phyloP scores from a whole-genome alignment of 2,329 filamentous ascomycete species.

The Aspergillus hiratsukae region DNA sequence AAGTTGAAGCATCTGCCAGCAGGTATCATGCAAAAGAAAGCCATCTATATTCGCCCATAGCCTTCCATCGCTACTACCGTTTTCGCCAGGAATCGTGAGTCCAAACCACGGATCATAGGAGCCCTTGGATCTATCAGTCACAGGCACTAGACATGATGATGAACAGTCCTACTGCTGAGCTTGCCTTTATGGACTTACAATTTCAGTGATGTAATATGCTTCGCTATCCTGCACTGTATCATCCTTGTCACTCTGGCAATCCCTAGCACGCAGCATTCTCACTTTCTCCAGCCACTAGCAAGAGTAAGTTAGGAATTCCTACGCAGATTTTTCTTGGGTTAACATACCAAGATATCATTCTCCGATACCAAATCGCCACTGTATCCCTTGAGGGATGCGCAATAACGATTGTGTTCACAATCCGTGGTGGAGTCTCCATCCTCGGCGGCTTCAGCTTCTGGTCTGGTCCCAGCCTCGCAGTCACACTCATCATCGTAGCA shows the following conservation, averaged over 20 bases:
- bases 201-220: not conserved
- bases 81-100: not conserved
- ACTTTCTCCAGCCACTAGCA: not conserved
- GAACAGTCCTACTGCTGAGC: not conserved
- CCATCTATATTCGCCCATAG: not conserved
- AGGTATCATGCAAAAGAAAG: conserved; percentile 2
- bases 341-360: not conserved
- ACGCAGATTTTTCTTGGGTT: too few species aligned
- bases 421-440: not conserved
- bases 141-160: not conserved
- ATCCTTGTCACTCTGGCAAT: not conserved
- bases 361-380: not conserved
- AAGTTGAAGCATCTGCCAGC: not conserved
- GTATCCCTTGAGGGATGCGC: not conserved
- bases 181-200: not conserved
- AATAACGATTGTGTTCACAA: not conserved
- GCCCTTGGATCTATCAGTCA: not conserved
- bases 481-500: not conserved
- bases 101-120: not conserved
- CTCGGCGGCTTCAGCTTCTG: not conserved
- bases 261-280: not conserved
- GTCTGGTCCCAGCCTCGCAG: not conserved
- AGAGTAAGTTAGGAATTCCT: too few species aligned
- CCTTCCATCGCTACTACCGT: not conserved
- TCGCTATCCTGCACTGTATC: not conserved